These are phyloP conservation scores for Podospora didyma DNA, from an alignment of 495 filamentous ascomycete species.

Conservation along the genomic window DNA sequence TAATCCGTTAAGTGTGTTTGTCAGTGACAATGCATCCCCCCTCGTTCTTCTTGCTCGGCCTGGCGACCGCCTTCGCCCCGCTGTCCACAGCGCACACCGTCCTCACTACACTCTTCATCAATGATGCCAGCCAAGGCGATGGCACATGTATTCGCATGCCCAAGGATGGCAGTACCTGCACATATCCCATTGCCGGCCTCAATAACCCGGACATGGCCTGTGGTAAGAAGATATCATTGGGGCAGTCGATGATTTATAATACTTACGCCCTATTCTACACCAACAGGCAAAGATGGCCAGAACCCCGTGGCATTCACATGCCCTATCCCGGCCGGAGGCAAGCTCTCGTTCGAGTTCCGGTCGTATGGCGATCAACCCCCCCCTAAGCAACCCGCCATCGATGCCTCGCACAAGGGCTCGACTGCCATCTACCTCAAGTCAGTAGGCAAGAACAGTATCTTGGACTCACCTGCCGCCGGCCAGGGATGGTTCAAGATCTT, in stretches of 20 bases:
- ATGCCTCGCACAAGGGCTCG: conserved; percentile 62
- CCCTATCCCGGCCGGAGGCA: conserved; percentile 46
- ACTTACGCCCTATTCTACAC: no score
- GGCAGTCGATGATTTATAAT: no score
- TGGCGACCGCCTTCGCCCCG: conserved; percentile 27
- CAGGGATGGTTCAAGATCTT: conserved; percentile 80
- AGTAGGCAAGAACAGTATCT: conserved; percentile 40
- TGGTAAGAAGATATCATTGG: no score
- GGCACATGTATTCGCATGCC: conserved; percentile 68
- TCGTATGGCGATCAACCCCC: conserved; percentile 52
- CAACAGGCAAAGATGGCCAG: conserved; percentile 53
- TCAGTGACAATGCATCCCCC: conserved; percentile 14
- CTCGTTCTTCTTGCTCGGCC: conserved; percentile 18
- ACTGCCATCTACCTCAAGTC: conserved; percentile 72
- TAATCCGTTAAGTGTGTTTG: not conserved
- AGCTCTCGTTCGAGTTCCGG: conserved; percentile 61
- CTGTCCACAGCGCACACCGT: conserved; percentile 55
- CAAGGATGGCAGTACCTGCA: conserved; percentile 43
- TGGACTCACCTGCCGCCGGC: conserved; percentile 51
- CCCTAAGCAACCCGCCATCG: conserved; percentile 55
- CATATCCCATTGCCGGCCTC: conserved; percentile 50
- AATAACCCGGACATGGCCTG: conserved; percentile 64
- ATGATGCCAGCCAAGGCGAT: conserved; percentile 61
- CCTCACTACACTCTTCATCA: conserved; percentile 62
- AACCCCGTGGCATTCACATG: conserved; percentile 56